A percentile compares a stretch with the other conserved stretches of the same genome.
phyloP scores from a whole-genome alignment of 495 filamentous ascomycete genomes.

The Parathielavia hyrcaniae region DNA sequence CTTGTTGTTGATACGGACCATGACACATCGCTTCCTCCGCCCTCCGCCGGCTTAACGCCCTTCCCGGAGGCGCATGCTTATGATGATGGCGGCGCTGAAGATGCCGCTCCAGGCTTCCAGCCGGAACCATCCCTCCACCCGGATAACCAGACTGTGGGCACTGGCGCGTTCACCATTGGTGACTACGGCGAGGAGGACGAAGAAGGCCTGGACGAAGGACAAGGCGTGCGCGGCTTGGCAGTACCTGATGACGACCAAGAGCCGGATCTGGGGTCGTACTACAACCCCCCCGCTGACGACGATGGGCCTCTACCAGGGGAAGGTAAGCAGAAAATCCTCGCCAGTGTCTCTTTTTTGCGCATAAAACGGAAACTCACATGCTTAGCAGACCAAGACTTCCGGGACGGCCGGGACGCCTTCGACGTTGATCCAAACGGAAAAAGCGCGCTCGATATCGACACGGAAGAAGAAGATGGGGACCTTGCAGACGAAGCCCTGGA shows the following conservation, averaged over 20 bases:
- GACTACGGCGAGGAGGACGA: slow-evolving; percentile 11
- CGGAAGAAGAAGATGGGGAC: not conserved
- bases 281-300: slow-evolving; percentile 4
- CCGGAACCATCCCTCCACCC: not conserved
- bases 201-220: not conserved
- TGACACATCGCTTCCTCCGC: slow-evolving; percentile 7
- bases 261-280: slow-evolving; percentile 17
- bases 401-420: not conserved
- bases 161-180: slow-evolving; percentile 8
- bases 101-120: not conserved
- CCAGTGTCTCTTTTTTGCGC: not conserved
- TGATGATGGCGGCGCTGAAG: not conserved
- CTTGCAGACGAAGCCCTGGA: not conserved
- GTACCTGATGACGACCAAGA: slow-evolving; percentile 5
- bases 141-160: slow-evolving; percentile 3
- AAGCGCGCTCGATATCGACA: not conserved
- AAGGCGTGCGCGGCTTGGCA: not conserved
- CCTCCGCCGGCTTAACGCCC: slow-evolving; percentile 10
- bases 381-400: not conserved
- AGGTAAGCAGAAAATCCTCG: not conserved
- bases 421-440: not conserved
- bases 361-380: not conserved
- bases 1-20: slow-evolving; percentile 3
- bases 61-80: not conserved
- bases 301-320: not conserved